Evolutionary conservation across 352 stramenopile genomes (phyloP).

Genomic region (Phytophthora rubi): DNA sequence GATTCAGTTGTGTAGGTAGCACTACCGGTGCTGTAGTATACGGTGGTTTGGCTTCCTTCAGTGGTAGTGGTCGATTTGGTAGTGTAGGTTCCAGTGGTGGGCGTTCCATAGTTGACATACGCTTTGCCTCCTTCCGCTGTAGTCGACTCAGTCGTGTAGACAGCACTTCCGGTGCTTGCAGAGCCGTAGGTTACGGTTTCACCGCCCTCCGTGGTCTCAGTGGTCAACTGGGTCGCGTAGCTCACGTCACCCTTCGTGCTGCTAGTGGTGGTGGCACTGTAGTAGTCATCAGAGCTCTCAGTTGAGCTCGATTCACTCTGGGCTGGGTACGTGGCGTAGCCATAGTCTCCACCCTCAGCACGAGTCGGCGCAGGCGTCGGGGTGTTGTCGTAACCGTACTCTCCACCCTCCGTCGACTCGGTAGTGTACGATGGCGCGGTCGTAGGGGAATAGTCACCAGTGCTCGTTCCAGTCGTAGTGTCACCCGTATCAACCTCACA

Average conservation of each 20-base stretch:
- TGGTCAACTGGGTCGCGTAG: background rate
- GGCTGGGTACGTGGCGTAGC: background rate
- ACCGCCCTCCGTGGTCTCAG: background rate
- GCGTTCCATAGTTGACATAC: background rate
- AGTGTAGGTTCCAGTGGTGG: background rate
- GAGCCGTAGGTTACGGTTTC: slow-evolving; percentile 1
- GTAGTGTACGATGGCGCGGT: background rate
- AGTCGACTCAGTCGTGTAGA: slow-evolving; percentile 1
- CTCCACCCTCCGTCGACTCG: background rate
- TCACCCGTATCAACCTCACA: background rate
- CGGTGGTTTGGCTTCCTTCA: background rate
- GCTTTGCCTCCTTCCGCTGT: slow-evolving; percentile 23
- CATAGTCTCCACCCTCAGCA: background rate
- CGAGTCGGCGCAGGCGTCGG: background rate
- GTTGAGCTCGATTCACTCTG: background rate
- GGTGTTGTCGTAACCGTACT: background rate
- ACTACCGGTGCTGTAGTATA: background rate
- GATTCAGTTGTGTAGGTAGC: background rate
- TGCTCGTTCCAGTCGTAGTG: too few relatives aligned
- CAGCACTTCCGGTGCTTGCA: background rate
- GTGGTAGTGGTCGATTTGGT: background rate
- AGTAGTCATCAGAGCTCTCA: background rate
- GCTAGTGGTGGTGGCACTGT: background rate
- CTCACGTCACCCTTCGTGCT: background rate
- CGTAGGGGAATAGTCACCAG: background rate